Percentiles rank a stretch among this genome's conserved stretches.
These are phyloP conservation scores for Phytophthora crassamura DNA, from an alignment of 352 stramenopile genomes.

Conservation along the genomic window DNA sequence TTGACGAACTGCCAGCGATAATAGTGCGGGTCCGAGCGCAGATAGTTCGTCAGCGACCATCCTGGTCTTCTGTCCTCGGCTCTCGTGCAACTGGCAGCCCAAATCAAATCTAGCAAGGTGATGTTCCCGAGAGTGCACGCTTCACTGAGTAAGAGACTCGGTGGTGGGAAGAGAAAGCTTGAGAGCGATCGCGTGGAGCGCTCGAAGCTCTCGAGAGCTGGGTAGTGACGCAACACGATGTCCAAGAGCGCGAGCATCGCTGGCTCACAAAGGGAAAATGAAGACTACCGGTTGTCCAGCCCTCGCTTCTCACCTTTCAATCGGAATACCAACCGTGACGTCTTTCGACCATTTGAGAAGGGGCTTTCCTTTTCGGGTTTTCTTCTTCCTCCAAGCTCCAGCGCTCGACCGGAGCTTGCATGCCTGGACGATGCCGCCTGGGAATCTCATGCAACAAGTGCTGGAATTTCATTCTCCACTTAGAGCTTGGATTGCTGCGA, in stretches of 20 bases:
- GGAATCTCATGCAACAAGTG: too few species aligned
- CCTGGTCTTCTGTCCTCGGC: neutral
- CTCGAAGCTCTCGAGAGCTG: neutral
- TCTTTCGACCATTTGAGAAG: too few species aligned
- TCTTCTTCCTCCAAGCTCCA: neutral
- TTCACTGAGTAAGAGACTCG: neutral
- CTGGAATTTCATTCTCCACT: too few species aligned
- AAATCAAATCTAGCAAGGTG: neutral
- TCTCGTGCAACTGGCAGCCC: too few species aligned
- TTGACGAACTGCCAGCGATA: neutral
- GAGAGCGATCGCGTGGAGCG: neutral
- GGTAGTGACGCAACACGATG: slow-evolving; percentile 1
- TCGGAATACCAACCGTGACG: too few species aligned
- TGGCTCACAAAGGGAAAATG: too few species aligned
- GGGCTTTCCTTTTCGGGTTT: slow-evolving; percentile 1
- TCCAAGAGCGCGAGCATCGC: neutral
- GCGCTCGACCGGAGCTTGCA: slow-evolving; percentile 11
- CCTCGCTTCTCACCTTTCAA: too few species aligned
- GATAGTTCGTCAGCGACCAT: neutral
- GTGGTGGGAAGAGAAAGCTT: neutral
- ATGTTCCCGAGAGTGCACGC: neutral
- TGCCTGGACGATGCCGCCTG: neutral
- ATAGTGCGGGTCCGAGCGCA: neutral
- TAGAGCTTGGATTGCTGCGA: neutral
- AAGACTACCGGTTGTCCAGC: too few species aligned